Evolutionary conservation across 495 filamentous ascomycete genomes (phyloP), one percentile per base, ranked within the genome.

Genomic region (Penicillium soppii): DNA sequence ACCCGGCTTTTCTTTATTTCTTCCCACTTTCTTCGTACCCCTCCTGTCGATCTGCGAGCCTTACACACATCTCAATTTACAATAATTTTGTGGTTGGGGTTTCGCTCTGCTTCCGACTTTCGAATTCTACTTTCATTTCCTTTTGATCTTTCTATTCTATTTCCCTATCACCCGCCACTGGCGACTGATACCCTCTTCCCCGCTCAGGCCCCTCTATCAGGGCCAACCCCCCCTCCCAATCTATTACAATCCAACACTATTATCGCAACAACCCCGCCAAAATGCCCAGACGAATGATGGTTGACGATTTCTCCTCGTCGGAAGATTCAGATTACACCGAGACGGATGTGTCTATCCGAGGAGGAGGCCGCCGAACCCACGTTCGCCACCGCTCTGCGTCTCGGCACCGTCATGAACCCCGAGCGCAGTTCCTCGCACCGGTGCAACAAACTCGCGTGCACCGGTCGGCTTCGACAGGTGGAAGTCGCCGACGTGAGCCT

Each of bases 381-480:
- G 22, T 65, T 36, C 57, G 63, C 12, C 59, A 63, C 20, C 74
- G 71, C 44, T 77, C 74, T 13, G 29, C 60, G 33, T 77, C 73
- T 27, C 72, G 73, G 23, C 62, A 54, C 23, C 73, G 65, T 21
- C 45, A 37, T 13, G 58, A 44, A 33, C 63, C 66, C 5, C 63
- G 64, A 32, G 38, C 52, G 61, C 39, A 23, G n/a, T 59, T 38
- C 50, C 65, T 30, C 43, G 47, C 25, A 52, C 70, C 43, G 30
- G 23, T 63, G 7, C 58, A 65, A 36, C 54, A 57, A 17, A 40
- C 57, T 19, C 65, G 63, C 30, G 43, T 72, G 3, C 62, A 66
- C 25, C 71, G 74, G 2, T 77, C 74, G 2, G 59, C 66, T 7
- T 77, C 74, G 7, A 75, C 70, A 1, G 72, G 74, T 25, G 61